Base-by-base conservation (phyloP, 2,329 filamentous ascomycete species). In the Bipolaris cookei region DNA sequence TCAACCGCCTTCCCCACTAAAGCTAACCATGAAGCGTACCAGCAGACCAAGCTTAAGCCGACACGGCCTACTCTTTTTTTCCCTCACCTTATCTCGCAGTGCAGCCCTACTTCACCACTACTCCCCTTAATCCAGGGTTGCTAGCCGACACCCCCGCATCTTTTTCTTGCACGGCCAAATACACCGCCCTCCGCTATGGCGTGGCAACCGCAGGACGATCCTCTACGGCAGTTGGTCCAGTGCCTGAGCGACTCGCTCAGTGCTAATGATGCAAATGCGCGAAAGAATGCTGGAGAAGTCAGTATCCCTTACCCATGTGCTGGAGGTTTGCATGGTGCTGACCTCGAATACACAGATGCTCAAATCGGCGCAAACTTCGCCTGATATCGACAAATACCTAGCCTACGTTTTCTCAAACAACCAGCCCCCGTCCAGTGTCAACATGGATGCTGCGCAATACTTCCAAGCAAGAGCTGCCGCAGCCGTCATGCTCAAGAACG, bases 321-420 rank as follows among this genome's bases (percentile, higher is more conserved):
- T 48, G 38, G 49, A 53, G 37, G 34, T 47, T 54, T 56, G 51
- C n/a, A 38, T 38, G 59, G 56, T 69, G 66, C 70, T 73, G 60
- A 76, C 66, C 50, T 48, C 56, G 46, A 51, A 56, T 50, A 28
- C 55, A 44, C 55, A 98, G 95, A 96, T 98, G 91, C 90, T 99
- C 69, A 84, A 87, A 65, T 90, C 96, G 80, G 95, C 94, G 59
- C 96, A 91, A 76, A 81, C 83, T 50, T 95, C 91, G 10, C 93
- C 93, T 46, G 94, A 98, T 76, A 91, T 97, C 82, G 94, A 96
- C 82, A 98, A 98, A 80, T 99, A 99, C 78, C 88, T 99, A 42
- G 90, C 91, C 67, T 97, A 90, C 78, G 86, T 99, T 61, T 91
- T 96, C 78, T 91, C 90, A 58, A 92, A 86, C 68, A 76, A 86